phyloP scores from a whole-genome alignment of 192 early-diverging fungal genomes.

The Coemansia guatemalensis region DNA sequence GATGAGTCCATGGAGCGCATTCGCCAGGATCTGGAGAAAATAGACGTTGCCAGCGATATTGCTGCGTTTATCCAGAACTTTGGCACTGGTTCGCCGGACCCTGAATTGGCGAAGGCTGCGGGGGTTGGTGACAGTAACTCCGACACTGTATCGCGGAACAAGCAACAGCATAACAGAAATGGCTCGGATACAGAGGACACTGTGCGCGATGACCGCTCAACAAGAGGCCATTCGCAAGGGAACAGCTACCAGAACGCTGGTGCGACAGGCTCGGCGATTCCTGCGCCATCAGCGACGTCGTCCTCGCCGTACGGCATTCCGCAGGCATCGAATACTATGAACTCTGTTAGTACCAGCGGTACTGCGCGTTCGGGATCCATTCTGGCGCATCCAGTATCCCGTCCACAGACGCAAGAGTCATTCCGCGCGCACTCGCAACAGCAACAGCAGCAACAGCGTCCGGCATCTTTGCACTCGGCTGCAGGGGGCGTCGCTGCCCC shows the following conservation, averaged over 20 bases:
- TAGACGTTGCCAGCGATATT: conserved; percentile 65
- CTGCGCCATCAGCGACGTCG: conserved; percentile 10
- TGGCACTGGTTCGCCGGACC: conserved; percentile 58
- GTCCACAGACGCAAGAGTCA: conserved; percentile 33
- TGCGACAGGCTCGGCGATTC: conserved; percentile 13
- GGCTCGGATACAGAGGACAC: background rate
- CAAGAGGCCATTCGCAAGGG: background rate
- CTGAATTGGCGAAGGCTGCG: conserved; percentile 22
- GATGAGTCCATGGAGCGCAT: conserved; percentile 78
- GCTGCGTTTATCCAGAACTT: conserved; percentile 59
- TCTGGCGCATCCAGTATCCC: conserved; percentile 7
- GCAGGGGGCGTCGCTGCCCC: background rate
- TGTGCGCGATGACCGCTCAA: background rate
- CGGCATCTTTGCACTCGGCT: conserved; percentile 30
- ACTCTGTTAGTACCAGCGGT: conserved; percentile 23
- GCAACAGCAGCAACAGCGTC: conserved; percentile 28
- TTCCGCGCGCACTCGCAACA: conserved; percentile 9
- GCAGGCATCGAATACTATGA: conserved; percentile 7
- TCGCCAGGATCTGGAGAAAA: conserved; percentile 63
- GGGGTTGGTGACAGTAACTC: background rate
- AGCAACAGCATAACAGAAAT: conserved; percentile 1
- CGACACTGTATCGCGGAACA: background rate
- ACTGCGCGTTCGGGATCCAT: conserved; percentile 32
- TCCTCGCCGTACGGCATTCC: background rate
- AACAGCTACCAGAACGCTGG: conserved; percentile 1